Evolutionary conservation across 2,329 filamentous ascomycete genomes (phyloP).

Genomic region (Gliomastix tumulicola): DNA sequence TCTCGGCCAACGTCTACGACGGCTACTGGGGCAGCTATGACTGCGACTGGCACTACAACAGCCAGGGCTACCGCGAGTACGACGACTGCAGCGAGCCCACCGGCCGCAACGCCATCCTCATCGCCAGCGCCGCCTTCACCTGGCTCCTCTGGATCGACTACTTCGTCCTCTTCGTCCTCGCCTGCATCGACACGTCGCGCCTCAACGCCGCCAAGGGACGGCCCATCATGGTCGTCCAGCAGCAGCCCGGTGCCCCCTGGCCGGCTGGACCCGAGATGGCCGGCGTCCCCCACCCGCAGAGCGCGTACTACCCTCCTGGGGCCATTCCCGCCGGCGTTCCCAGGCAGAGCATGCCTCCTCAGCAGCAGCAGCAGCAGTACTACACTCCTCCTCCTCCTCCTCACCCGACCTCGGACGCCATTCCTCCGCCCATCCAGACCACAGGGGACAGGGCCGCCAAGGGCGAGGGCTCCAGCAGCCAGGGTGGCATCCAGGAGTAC

Average conservation of each 20-base stretch:
- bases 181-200: slow-evolving; percentile 28
- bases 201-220: slow-evolving; percentile 15
- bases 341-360: no score
- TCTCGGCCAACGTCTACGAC: slow-evolving; percentile 4
- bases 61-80: slow-evolving; percentile 4
- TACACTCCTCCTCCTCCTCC: no score
- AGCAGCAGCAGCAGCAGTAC: background rate
- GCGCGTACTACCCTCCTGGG: no score
- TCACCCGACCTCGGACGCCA: no score
- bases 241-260: no score
- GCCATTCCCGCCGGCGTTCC: no score
- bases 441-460: no score
- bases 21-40: slow-evolving; percentile 1
- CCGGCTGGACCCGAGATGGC: no score
- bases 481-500: no score
- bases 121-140: slow-evolving; percentile 13
- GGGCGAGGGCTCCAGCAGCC: no score
- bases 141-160: slow-evolving; percentile 19
- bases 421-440: no score
- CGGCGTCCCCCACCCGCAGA: no score
- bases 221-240: slow-evolving; percentile 16
- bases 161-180: slow-evolving; percentile 29
- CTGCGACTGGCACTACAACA: slow-evolving; percentile 7
- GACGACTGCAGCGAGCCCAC: slow-evolving; percentile 2
- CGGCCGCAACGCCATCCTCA: slow-evolving; percentile 7